phyloP scores from a whole-genome alignment of 2,329 filamentous ascomycete species.

The Orbilia brochopaga region DNA sequence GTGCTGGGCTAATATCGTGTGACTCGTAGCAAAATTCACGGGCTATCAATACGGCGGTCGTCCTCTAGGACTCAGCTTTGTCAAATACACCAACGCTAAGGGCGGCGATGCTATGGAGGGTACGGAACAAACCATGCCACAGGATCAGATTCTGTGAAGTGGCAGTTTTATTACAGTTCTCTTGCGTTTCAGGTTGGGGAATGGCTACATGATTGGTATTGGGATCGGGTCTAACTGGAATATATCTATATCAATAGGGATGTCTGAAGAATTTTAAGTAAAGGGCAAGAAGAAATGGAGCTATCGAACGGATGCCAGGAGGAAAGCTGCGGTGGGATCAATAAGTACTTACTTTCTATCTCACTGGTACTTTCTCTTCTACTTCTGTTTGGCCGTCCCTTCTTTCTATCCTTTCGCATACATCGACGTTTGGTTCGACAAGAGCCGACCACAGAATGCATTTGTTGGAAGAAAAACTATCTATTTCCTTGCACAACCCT shows the following conservation, averaged over 20 bases:
- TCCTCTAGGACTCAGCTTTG: constrained; percentile 88
- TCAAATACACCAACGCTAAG: constrained; percentile 82
- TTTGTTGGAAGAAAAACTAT: constrained; percentile 10
- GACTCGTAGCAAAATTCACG: constrained; percentile 78
- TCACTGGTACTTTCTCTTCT: too few species aligned
- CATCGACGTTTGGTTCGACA: constrained; percentile 1
- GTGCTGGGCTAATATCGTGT: constrained; percentile 54
- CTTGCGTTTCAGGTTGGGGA: constrained; percentile 8
- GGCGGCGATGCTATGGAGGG: constrained; percentile 80
- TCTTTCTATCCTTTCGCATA: constrained; percentile 1
- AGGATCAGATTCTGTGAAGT: constrained; percentile 93
- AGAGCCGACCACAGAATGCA: constrained; percentile 19
- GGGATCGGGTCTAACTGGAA: constrained; percentile 39
- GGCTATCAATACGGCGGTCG: constrained; percentile 96
- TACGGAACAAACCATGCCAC: constrained; percentile 78
- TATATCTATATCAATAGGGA: constrained; percentile 30
- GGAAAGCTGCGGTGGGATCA: background rate
- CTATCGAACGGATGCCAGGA: background rate
- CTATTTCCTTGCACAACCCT: constrained; percentile 9
- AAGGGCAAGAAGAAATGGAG: background rate
- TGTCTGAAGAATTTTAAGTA: constrained; percentile 34
- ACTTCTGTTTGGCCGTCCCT: background rate
- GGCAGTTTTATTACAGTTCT: constrained; percentile 21
- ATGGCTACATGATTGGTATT: constrained; percentile 9
- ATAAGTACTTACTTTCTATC: background rate